phyloP scores from a whole-genome alignment of 495 filamentous ascomycete species.

The Rhypophila decipiens region DNA sequence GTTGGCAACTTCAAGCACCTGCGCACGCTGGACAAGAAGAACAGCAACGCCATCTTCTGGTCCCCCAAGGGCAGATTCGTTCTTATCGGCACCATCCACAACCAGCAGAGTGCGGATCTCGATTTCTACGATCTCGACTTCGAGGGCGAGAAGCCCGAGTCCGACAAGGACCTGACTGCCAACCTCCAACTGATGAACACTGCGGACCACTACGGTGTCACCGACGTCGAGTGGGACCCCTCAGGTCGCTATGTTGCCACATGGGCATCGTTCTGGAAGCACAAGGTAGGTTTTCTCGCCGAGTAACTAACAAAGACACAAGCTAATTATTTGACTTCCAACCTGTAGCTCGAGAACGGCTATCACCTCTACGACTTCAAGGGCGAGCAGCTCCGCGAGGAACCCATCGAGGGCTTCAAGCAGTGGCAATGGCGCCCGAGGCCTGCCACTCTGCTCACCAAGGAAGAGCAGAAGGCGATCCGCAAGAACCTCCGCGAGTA shows the following conservation, averaged over 20 bases:
- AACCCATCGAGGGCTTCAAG: conserved; percentile 94
- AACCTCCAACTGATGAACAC: conserved; percentile 91
- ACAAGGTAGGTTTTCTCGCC: conserved; percentile 60
- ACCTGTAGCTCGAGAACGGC: conserved; percentile 87
- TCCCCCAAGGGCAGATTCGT: conserved; percentile 95
- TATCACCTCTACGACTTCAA: conserved; percentile 97
- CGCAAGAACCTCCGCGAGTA: conserved; percentile 98
- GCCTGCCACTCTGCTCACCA: conserved; percentile 77
- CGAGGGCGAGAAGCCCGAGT: conserved; percentile 90
- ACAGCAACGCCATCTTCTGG: conserved; percentile 99
- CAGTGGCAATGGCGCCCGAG: conserved; percentile 92
- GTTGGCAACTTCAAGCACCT: conserved; percentile 94
- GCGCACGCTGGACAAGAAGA: conserved; percentile 93
- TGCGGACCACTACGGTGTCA: conserved; percentile 93
- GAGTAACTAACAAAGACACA: too few relatives aligned
- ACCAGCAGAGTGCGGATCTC: conserved; percentile 84
- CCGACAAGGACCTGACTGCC: conserved; percentile 87
- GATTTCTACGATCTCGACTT: conserved; percentile 98
- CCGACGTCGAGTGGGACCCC: conserved; percentile 96
- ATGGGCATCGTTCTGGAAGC: conserved; percentile 91
- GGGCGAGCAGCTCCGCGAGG: conserved; percentile 81
- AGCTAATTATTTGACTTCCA: background rate
- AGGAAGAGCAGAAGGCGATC: conserved; percentile 93
- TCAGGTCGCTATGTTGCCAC: conserved; percentile 90
- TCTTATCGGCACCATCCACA: conserved; percentile 84